Base-by-base conservation (phyloP, 805 yeast genomes). In the Ogataea trehaloabstinens region DNA sequence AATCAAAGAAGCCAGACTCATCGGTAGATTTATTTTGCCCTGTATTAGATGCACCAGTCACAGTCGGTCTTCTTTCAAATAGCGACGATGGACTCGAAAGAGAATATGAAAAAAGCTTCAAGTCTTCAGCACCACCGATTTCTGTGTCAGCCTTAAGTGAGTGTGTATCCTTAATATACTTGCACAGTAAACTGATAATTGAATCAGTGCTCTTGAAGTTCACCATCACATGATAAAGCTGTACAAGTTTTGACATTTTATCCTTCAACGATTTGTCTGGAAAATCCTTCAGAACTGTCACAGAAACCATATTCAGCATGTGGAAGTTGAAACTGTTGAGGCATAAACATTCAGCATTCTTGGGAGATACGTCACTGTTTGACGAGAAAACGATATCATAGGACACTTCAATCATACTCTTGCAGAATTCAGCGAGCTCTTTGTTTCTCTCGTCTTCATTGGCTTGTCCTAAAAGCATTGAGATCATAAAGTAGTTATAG, bases 311-410 rank as follows among this genome's bases (percentile, higher is more conserved):
- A 12, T 50, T 48, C 30, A 59, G 22, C 27, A 60, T 44, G 38
- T 60, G 64, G 37, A 60, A 57, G 40, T 60, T 58, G 46, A 60
- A 60, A 41, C 63, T 56, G 35, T 57, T 59, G 20, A 56, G 47
- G 28, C 60, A 45, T 28, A 60, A 35, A 33, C 36, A 41, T 34
- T 60, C 61, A 2, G 57, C 46, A 25, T 49, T 52, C 28, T 47
- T 48, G 18, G 48, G 32, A 12, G 56, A 51, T 8, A 55, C 32
- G 7, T 49, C 55, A 29, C 37, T 29, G 20, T 40, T 40, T 11
- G 45, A 37, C 5, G 44, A 33, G 19, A 53, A 51, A 10, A 51
- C 41, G 19, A 57, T 39, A 30, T 51, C 50, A 34, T 52, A 55
- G n/a, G 57, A 53, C 15, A 51, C 38, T 8, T 50, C 37, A 12